Percentiles rank a stretch among this genome's conserved stretches.
Evolutionary conservation across 164 flowering plant genomes (phyloP).

Genomic region (Malania oleifera): DNA sequence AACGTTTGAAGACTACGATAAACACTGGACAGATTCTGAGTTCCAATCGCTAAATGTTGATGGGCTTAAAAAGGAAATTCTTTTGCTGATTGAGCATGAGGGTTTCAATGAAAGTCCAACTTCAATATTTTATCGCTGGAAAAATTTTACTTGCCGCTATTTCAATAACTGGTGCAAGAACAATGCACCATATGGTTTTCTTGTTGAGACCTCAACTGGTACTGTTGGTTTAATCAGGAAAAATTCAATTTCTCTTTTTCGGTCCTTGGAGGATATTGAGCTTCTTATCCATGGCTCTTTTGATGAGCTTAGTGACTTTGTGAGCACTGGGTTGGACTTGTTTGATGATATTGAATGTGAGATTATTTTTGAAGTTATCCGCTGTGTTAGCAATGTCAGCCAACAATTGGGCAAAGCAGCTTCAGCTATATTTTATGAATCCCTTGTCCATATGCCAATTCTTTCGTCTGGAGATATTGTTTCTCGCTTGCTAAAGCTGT

Average conservation of each 20-base stretch:
- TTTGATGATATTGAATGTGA: constrained; percentile 40
- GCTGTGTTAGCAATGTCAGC: constrained; percentile 49
- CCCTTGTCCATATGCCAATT: constrained; percentile 36
- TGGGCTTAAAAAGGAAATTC: constrained; percentile 63
- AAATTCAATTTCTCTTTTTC: constrained; percentile 65
- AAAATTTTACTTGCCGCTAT: constrained; percentile 53
- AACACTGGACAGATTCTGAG: constrained; percentile 63
- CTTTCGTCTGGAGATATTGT: constrained; percentile 61
- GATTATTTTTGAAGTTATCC: constrained; percentile 55
- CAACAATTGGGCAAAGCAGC: constrained; percentile 75
- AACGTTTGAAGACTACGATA: constrained; percentile 60
- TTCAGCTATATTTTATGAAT: constrained; percentile 63
- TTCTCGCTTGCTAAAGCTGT: constrained; percentile 53
- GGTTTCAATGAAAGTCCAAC: constrained; percentile 45
- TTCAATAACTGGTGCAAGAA: constrained; percentile 72
- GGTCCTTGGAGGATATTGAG: constrained; percentile 70
- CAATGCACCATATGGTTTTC: constrained; percentile 52
- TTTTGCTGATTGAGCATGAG: constrained; percentile 73
- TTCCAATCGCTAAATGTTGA: constrained; percentile 57
- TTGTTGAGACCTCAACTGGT: constrained; percentile 52
- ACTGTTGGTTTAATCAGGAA: constrained; percentile 70
- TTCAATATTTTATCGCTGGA: constrained; percentile 62
- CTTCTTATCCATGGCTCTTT: constrained; percentile 55
- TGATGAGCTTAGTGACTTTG: constrained; percentile 39
- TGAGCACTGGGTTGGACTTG: constrained; percentile 32